A percentile compares a stretch with the other conserved stretches of the same genome.
phyloP scores from a whole-genome alignment of 2,329 filamentous ascomycete genomes.

The Scytalidium lignicola region DNA sequence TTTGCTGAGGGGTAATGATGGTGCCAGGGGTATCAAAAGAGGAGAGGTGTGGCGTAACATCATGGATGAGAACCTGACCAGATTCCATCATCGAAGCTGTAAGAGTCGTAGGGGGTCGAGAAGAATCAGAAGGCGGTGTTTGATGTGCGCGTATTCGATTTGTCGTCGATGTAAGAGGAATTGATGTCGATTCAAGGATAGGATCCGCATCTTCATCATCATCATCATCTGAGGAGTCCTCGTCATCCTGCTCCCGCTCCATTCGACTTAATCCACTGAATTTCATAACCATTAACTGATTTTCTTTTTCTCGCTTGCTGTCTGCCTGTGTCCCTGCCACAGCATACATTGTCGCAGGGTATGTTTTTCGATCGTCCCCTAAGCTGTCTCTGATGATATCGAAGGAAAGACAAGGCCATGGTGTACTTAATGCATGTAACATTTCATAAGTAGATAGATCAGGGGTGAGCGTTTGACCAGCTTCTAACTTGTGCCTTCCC shows the following conservation, averaged over 20 bases:
- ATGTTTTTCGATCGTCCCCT: slow-evolving; percentile 85
- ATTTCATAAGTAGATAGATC: slow-evolving; percentile 96
- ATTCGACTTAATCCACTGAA: slow-evolving; percentile 87
- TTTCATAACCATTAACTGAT: slow-evolving; percentile 94
- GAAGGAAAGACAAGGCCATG: slow-evolving; percentile 96
- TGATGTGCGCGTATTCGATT: slow-evolving; percentile 92
- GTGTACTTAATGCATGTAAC: slow-evolving; percentile 89
- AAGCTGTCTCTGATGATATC: slow-evolving; percentile 83
- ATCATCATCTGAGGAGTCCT: slow-evolving; percentile 65
- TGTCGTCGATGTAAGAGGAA: slow-evolving; percentile 80
- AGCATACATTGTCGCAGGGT: slow-evolving; percentile 91
- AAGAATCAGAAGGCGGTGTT: slow-evolving; percentile 64
- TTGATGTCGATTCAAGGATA: slow-evolving; percentile 86
- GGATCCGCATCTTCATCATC: slow-evolving; percentile 76
- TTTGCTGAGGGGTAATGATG: slow-evolving; percentile 72
- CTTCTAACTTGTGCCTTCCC: slow-evolving; percentile 83
- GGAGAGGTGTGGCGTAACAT: slow-evolving; percentile 82
- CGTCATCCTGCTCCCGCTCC: slow-evolving; percentile 63
- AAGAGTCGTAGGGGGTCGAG: slow-evolving; percentile 71
- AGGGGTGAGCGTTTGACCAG: slow-evolving; percentile 84
- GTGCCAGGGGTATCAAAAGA: slow-evolving; percentile 88
- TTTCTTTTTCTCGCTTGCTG: slow-evolving; percentile 68
- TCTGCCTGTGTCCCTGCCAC: slow-evolving; percentile 94
- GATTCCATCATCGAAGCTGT: slow-evolving; percentile 93
- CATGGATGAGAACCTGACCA: slow-evolving; percentile 83